A percentile compares a stretch with the other conserved stretches of the same genome.
These are phyloP conservation scores for Calonectria pauciramosa DNA, from an alignment of 2,329 filamentous ascomycete genomes.

Conservation along the genomic window DNA sequence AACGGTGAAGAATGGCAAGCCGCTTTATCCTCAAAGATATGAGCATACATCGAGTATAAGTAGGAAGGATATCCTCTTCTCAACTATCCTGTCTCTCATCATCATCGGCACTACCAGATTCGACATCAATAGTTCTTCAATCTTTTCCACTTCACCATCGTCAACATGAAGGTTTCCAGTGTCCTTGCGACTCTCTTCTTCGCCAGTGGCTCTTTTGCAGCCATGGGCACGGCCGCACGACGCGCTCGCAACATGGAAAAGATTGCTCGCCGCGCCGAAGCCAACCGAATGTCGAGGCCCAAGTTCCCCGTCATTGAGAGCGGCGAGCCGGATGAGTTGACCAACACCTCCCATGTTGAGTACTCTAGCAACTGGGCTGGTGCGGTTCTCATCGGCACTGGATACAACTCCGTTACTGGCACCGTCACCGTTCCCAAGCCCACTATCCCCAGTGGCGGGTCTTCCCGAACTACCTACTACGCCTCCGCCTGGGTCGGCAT, in stretches of 20 bases:
- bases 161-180: constrained; percentile 15
- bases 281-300: constrained; percentile 14
- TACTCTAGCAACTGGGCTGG: constrained; percentile 49
- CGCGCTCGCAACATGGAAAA: constrained; percentile 19
- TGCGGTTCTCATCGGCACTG: constrained; percentile 44
- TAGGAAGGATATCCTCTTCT: background rate
- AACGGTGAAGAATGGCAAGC: background rate
- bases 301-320: constrained; percentile 12
- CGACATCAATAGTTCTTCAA: background rate
- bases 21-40: background rate
- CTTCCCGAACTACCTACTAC: constrained; percentile 16
- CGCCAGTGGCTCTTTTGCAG: constrained; percentile 18
- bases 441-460: constrained; percentile 29
- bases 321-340: constrained; percentile 1
- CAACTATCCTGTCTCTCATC: background rate
- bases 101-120: background rate
- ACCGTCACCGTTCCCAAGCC: constrained; percentile 47
- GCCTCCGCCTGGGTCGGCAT: constrained; percentile 62
- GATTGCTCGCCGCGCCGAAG: constrained; percentile 7
- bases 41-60: background rate
- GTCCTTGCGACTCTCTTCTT: constrained; percentile 15
- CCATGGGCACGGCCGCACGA: constrained; percentile 17
- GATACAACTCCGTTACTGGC: constrained; percentile 46
- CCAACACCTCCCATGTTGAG: constrained; percentile 32
- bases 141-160: background rate